phyloP scores from a whole-genome alignment of 805 yeast species.

The Scheffersomyces lignosus region DNA sequence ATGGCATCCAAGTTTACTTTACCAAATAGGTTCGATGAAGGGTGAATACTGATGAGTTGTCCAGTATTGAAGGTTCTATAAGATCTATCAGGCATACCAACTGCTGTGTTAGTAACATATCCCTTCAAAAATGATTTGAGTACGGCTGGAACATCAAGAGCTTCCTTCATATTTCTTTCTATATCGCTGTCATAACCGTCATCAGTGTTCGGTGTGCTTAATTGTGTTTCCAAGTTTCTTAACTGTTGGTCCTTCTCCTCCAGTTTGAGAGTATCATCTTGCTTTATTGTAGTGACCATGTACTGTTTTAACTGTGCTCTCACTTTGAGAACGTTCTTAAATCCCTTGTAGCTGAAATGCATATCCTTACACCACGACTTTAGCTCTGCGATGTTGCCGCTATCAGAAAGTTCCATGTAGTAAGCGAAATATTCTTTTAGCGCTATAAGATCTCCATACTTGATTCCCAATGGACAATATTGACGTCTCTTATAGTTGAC shows the following conservation, averaged over 20 bases:
- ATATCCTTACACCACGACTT: slow-evolving; percentile 83
- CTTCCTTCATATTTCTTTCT: slow-evolving; percentile 14
- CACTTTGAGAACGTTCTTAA: slow-evolving; percentile 73
- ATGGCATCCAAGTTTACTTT: slow-evolving; percentile 72
- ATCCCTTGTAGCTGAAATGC: slow-evolving; percentile 74
- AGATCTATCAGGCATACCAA: slow-evolving; percentile 93
- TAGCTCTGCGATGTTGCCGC: slow-evolving; percentile 49
- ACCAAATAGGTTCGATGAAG: slow-evolving; percentile 86
- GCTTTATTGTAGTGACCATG: slow-evolving; percentile 51
- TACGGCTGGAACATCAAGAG: slow-evolving; percentile 55
- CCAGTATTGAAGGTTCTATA: slow-evolving; percentile 84
- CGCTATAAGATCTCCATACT: slow-evolving; percentile 81
- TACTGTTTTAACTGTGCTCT: slow-evolving; percentile 74
- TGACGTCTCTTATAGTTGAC: slow-evolving; percentile 73
- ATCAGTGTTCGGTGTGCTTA: slow-evolving; percentile 17
- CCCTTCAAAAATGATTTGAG: slow-evolving; percentile 83
- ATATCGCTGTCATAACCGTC: slow-evolving; percentile 24
- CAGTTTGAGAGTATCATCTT: slow-evolving; percentile 32
- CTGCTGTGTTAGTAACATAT: slow-evolving; percentile 83
- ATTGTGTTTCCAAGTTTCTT: slow-evolving; percentile 22
- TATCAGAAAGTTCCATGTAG: slow-evolving; percentile 32
- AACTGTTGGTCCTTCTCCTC: slow-evolving; percentile 28
- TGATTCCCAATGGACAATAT: slow-evolving; percentile 67
- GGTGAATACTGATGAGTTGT: slow-evolving; percentile 84
- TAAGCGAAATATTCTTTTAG: slow-evolving; percentile 73